Evolutionary conservation across 257 asterid species (phyloP).

Genomic region (Cruciata laevipes): DNA sequence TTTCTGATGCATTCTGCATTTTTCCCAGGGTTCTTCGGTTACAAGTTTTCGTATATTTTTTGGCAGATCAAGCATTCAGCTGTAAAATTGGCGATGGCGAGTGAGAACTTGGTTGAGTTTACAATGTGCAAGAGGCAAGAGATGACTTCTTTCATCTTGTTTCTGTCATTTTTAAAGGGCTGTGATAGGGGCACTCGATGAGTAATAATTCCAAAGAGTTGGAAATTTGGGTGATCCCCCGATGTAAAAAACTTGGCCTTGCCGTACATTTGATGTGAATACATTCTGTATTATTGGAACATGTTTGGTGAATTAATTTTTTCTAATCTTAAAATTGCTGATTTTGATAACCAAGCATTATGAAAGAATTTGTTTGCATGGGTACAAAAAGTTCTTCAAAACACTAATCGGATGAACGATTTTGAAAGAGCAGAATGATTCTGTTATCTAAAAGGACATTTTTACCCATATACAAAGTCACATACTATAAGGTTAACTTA

Average conservation of each 20-base stretch:
- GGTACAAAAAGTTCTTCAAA: too few relatives aligned
- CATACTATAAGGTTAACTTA: too few relatives aligned
- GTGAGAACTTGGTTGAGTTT: not conserved
- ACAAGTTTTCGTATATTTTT: not conserved
- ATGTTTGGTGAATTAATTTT: not conserved
- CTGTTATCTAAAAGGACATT: too few relatives aligned
- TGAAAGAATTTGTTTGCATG: too few relatives aligned
- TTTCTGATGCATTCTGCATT: not conserved
- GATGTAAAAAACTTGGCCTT: not conserved
- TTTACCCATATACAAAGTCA: too few relatives aligned
- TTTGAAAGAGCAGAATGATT: too few relatives aligned
- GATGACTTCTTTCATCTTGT: too few relatives aligned
- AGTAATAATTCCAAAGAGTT: not conserved
- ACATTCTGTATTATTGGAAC: not conserved
- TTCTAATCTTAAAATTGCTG: not conserved
- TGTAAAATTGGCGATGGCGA: not conserved
- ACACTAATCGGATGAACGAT: too few relatives aligned
- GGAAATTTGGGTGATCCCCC: not conserved
- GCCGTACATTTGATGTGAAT: not conserved
- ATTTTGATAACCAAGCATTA: too few relatives aligned
- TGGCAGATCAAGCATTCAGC: conserved; percentile 1
- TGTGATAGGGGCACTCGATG: not conserved
- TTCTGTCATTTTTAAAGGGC: not conserved
- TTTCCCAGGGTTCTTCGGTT: not conserved
- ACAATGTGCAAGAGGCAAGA: conserved; percentile 3